These are phyloP conservation scores for Ceratobasidium papillatum DNA, from an alignment of 1,284 basidiomycete genomes.

Conservation along the genomic window DNA sequence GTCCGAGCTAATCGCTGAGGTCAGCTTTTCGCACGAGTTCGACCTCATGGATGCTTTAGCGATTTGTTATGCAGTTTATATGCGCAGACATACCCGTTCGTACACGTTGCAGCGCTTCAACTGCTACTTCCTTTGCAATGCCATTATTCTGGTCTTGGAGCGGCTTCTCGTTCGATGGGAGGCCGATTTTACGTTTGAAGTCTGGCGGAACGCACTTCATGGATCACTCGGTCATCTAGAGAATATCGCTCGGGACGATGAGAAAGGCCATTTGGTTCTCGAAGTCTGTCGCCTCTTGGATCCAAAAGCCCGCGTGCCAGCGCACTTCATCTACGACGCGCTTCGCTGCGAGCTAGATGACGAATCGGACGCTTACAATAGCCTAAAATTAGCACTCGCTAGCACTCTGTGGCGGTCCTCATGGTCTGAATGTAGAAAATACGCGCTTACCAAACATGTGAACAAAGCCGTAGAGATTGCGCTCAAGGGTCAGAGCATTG, in stretches of 20 bases:
- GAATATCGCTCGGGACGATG: background rate
- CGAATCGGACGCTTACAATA: background rate
- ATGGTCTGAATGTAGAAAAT: background rate
- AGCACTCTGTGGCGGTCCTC: slow-evolving; percentile 1
- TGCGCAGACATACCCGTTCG: background rate
- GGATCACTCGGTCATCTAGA: background rate
- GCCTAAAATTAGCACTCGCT: background rate
- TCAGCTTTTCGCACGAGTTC: background rate
- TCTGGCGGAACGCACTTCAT: background rate
- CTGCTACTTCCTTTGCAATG: slow-evolving; percentile 25
- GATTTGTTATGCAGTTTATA: slow-evolving; percentile 1
- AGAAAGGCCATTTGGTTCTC: background rate
- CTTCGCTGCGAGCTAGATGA: background rate
- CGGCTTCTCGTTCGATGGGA: slow-evolving; percentile 9
- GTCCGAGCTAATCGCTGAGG: background rate
- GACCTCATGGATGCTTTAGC: slow-evolving; percentile 18
- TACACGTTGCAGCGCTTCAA: slow-evolving; percentile 34
- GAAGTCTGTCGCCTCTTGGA: background rate
- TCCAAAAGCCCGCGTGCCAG: background rate
- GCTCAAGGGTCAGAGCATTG: background rate
- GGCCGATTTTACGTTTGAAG: background rate
- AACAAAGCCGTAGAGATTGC: background rate
- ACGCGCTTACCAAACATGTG: background rate
- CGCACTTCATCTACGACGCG: background rate
- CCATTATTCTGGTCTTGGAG: background rate